Evolutionary conservation across 2,329 filamentous ascomycete genomes (phyloP).

Genomic region (Pestalotiopsis sp.): DNA sequence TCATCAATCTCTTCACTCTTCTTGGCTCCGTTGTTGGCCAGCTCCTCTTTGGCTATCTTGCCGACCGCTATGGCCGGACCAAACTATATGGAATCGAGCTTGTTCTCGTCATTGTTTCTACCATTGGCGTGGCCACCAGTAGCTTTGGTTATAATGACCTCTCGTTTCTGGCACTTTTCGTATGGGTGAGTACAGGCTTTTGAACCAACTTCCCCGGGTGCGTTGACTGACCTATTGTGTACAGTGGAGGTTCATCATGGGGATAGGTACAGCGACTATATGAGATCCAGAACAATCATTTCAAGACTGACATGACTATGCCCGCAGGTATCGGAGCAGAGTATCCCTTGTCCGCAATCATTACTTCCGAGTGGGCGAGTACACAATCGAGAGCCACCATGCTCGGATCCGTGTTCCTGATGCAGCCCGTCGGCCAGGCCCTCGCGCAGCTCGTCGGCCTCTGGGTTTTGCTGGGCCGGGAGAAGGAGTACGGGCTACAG

Average conservation of each 20-base stretch:
- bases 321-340: conserved; percentile 63
- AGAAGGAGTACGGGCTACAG: conserved; percentile 20
- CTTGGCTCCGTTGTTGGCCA: conserved; percentile 53
- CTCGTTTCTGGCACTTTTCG: conserved; percentile 50
- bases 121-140: conserved; percentile 55
- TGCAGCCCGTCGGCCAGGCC: conserved; percentile 67
- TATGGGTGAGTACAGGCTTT: conserved; percentile 37
- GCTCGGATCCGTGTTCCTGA: conserved; percentile 66
- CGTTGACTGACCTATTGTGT: background rate
- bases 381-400: conserved; percentile 63
- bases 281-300: background rate
- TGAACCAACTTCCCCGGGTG: background rate
- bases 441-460: conserved; percentile 63
- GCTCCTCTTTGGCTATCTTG: conserved; percentile 54
- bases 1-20: conserved; percentile 50
- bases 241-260: conserved; percentile 55
- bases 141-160: conserved; percentile 50
- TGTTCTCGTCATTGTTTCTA: conserved; percentile 55
- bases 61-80: conserved; percentile 55
- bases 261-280: conserved; percentile 37
- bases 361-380: conserved; percentile 63
- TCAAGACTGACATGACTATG: background rate
- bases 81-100: conserved; percentile 57
- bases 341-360: conserved; percentile 66
- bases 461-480: conserved; percentile 48